A percentile compares a stretch with the other conserved stretches of the same genome.
Evolutionary conservation across 306 rosid genomes (phyloP).

Genomic region (Carpinus fangiana): DNA sequence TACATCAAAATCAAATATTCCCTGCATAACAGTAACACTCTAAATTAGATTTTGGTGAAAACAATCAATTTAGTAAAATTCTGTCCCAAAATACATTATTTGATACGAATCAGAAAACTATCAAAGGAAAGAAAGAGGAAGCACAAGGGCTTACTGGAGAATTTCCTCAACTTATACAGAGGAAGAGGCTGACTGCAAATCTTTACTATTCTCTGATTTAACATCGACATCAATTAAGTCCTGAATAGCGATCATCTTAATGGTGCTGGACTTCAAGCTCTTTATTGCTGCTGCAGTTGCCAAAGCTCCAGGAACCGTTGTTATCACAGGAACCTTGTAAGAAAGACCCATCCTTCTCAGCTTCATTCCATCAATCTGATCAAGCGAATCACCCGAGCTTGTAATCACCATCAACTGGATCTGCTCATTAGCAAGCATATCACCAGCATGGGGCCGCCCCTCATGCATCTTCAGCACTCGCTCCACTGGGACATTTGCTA

Average conservation of each 20-base stretch:
- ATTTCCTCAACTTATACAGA: conserved; percentile 25
- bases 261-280: conserved; percentile 63
- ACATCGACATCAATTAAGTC: conserved; percentile 55
- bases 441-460: conserved; percentile 96
- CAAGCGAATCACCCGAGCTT: conserved; percentile 87
- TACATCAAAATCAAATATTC: not conserved
- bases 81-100: conserved; percentile 8
- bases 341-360: conserved; percentile 86
- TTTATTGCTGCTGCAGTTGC: conserved; percentile 93
- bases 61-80: not conserved
- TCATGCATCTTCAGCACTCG: conserved; percentile 87
- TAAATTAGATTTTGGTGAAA: not conserved
- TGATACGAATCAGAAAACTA: conserved; percentile 4
- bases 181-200: conserved; percentile 44
- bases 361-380: conserved; percentile 88
- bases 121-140: conserved; percentile 11
- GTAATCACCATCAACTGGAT: conserved; percentile 96
- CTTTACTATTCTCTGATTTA: conserved; percentile 28
- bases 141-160: conserved; percentile 40
- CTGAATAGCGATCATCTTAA: conserved; percentile 94
- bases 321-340: conserved; percentile 88
- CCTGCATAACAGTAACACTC: not conserved
- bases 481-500: conserved; percentile 63
- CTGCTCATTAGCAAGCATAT: conserved; percentile 88
- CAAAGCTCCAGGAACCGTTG: conserved; percentile 89